Evolutionary conservation across 352 stramenopile genomes (phyloP).

Genomic region (Phytophthora hybrid): DNA sequence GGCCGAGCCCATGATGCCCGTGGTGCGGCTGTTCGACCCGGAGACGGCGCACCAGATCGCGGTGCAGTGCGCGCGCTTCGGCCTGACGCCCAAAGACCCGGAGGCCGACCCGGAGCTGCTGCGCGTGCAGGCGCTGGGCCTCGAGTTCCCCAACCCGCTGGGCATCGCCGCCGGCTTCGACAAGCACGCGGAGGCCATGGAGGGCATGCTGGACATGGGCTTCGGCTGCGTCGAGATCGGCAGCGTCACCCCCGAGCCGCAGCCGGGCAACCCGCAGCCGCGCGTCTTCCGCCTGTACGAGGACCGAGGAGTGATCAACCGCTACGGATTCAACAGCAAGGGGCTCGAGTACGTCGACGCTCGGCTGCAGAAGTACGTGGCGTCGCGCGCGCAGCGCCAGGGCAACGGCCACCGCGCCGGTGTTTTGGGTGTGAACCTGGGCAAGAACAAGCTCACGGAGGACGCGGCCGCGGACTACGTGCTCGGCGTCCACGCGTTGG

Average conservation of each 20-base stretch:
- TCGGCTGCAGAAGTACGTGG: conserved; percentile 71
- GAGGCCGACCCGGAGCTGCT: conserved; percentile 63
- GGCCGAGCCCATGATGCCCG: conserved; percentile 82
- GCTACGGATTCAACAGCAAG: conserved; percentile 98
- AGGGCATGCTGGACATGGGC: conserved; percentile 93
- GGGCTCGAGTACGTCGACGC: conserved; percentile 86
- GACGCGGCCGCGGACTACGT: conserved; percentile 91
- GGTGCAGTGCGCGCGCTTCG: conserved; percentile 80
- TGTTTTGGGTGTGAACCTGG: conserved; percentile 97
- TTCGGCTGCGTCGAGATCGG: conserved; percentile 97
- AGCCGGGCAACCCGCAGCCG: conserved; percentile 95
- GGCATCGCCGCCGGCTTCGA: conserved; percentile 98
- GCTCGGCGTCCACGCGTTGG: conserved; percentile 90
- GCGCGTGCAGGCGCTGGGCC: conserved; percentile 60
- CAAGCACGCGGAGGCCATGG: conserved; percentile 95
- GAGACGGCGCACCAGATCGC: conserved; percentile 89
- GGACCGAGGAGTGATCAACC: conserved; percentile 97
- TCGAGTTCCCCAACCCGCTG: conserved; percentile 92
- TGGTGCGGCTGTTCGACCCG: conserved; percentile 81
- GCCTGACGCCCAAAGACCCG: conserved; percentile 74
- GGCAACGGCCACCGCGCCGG: conserved; percentile 62
- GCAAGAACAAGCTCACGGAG: conserved; percentile 97
- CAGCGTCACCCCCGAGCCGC: conserved; percentile 94
- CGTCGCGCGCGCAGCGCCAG: conserved; percentile 40
- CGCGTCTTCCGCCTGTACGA: conserved; percentile 96